Evolutionary conservation across 441 rosid species (phyloP).

Genomic region (Erodium trifolium): DNA sequence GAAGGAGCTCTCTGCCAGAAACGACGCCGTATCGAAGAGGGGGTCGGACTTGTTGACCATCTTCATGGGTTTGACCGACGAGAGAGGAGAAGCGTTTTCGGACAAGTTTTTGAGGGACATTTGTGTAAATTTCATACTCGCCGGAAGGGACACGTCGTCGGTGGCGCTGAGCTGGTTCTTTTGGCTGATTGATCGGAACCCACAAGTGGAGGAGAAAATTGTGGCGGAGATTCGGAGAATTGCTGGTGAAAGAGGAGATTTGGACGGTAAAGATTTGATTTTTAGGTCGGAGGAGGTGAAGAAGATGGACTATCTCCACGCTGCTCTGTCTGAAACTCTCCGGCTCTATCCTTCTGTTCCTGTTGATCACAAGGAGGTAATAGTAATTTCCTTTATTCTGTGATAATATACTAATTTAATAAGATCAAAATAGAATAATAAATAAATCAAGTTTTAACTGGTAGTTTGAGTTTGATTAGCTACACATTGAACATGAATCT

Average conservation of each 20-base stretch:
- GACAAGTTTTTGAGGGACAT: conserved; percentile 80
- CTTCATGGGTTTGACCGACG: conserved; percentile 55
- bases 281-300: conserved; percentile 74
- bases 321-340: conserved; percentile 82
- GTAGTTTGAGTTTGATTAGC: too few species aligned
- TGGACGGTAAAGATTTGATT: conserved; percentile 26
- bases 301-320: conserved; percentile 89
- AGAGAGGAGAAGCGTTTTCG: conserved; percentile 46
- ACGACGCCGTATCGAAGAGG: conserved; percentile 15
- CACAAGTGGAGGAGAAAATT: conserved; percentile 51
- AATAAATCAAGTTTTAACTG: neutral
- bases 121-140: conserved; percentile 85
- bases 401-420: too few species aligned
- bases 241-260: conserved; percentile 33
- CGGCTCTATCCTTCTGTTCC: conserved; percentile 95
- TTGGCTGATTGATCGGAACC: conserved; percentile 68
- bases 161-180: conserved; percentile 92
- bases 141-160: conserved; percentile 93
- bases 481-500: too few species aligned
- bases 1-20: conserved; percentile 39
- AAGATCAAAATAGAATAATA: too few species aligned
- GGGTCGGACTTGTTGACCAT: conserved; percentile 66
- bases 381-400: neutral
- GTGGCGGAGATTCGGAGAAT: conserved; percentile 46
- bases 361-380: conserved; percentile 90